These are phyloP conservation scores for Kodamaea sagamina DNA, from an alignment of 805 yeast species.

Conservation along the genomic window DNA sequence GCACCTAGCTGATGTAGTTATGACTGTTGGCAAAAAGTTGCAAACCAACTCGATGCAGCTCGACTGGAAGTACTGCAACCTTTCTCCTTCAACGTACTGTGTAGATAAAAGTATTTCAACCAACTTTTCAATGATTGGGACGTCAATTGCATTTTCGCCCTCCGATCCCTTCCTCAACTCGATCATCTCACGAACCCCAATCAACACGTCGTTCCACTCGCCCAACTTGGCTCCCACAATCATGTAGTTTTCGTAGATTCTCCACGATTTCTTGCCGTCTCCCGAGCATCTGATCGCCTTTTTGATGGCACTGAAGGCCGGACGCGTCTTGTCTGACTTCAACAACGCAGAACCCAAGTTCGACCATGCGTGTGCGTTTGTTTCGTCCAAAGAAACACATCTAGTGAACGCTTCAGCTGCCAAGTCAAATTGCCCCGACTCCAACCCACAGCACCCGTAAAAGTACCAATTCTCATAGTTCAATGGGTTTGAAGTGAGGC, in stretches of 20 bases:
- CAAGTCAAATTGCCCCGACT: constrained; percentile 63
- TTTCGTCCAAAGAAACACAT: constrained; percentile 82
- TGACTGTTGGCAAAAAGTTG: constrained; percentile 63
- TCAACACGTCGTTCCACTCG: constrained; percentile 87
- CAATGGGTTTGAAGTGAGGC: constrained; percentile 71
- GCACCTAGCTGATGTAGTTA: constrained; percentile 64
- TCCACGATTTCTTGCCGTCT: constrained; percentile 73
- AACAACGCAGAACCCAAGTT: constrained; percentile 82
- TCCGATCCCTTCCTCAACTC: constrained; percentile 54
- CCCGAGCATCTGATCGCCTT: constrained; percentile 73
- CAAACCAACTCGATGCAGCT: constrained; percentile 74
- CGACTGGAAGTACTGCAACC: constrained; percentile 62
- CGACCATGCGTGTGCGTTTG: constrained; percentile 84
- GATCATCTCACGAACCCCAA: constrained; percentile 68
- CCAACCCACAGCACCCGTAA: constrained; percentile 89
- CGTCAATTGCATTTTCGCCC: constrained; percentile 69
- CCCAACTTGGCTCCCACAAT: constrained; percentile 76
- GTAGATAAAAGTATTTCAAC: constrained; percentile 61
- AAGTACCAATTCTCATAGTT: constrained; percentile 84
- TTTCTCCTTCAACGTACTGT: constrained; percentile 42
- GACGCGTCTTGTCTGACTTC: constrained; percentile 61
- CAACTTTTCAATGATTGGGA: constrained; percentile 72
- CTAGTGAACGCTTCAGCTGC: constrained; percentile 93
- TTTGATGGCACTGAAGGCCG: constrained; percentile 83
- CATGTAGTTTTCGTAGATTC: constrained; percentile 85